These are phyloP conservation scores for Ceratocystis papillata DNA, from an alignment of 2,329 filamentous ascomycete species.

Conservation along the genomic window DNA sequence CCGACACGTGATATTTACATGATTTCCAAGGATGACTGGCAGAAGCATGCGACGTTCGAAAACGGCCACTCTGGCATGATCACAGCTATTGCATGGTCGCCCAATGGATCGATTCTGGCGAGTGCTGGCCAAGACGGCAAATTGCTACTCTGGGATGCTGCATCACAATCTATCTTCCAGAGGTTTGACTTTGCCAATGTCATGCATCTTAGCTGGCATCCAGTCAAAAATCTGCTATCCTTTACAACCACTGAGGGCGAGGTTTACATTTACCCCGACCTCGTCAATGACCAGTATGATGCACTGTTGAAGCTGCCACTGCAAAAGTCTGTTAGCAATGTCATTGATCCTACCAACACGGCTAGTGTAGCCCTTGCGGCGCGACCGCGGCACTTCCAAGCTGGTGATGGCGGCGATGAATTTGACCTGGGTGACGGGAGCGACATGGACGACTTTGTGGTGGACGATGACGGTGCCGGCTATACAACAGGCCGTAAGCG, in stretches of 20 bases:
- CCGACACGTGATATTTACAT: constrained; percentile 73
- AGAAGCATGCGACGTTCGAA: constrained; percentile 67
- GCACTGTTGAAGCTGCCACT: constrained; percentile 45
- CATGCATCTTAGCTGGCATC: constrained; percentile 82
- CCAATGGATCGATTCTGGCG: constrained; percentile 80
- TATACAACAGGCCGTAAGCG: constrained; percentile 53
- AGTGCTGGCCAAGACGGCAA: constrained; percentile 58
- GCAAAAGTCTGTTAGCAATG: constrained; percentile 52
- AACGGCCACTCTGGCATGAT: constrained; percentile 75
- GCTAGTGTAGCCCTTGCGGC: constrained; percentile 34
- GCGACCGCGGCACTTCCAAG: constrained; percentile 55
- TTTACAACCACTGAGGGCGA: constrained; percentile 91
- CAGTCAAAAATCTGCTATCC: constrained; percentile 73
- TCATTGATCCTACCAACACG: constrained; percentile 47
- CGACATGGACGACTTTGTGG: constrained; percentile 69
- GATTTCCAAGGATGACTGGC: constrained; percentile 81
- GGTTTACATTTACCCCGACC: constrained; percentile 75
- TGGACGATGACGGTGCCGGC: constrained; percentile 89
- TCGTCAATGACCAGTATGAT: constrained; percentile 49
- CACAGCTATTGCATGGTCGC: constrained; percentile 82
- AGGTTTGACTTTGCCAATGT: constrained; percentile 73
- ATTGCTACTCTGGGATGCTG: constrained; percentile 77
- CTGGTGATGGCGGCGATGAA: constrained; percentile 42
- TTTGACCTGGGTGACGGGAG: constrained; percentile 59
- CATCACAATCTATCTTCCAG: constrained; percentile 69